Evolutionary conservation across 2,329 filamentous ascomycete genomes (phyloP).

Genomic region (Fusarium tricinctum): DNA sequence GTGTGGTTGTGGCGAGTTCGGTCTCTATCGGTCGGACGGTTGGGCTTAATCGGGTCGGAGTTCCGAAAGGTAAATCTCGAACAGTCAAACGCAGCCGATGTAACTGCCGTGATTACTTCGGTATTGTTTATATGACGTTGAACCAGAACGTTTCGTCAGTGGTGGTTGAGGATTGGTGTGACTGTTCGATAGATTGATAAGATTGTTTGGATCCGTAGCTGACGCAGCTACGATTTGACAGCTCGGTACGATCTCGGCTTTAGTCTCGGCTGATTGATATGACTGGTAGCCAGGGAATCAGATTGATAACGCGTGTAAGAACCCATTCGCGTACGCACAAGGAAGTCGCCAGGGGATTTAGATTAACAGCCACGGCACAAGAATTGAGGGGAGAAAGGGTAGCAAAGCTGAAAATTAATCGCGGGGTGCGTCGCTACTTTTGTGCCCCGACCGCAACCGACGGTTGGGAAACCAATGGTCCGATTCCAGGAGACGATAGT

Average conservation of each 20-base stretch:
- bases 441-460: slow-evolving; percentile 49
- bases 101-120: slow-evolving; percentile 6
- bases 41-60: slow-evolving; percentile 45
- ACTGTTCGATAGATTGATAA: slow-evolving; percentile 42
- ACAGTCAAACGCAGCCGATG: slow-evolving; percentile 25
- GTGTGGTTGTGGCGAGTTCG: slow-evolving; percentile 37
- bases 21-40: slow-evolving; percentile 44
- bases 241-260: slow-evolving; percentile 39
- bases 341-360: slow-evolving; percentile 17
- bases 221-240: slow-evolving; percentile 30
- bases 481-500: slow-evolving; percentile 54
- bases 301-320: slow-evolving; percentile 21
- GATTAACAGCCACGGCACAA: slow-evolving; percentile 3
- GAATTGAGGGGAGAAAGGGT: slow-evolving; percentile 21
- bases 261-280: slow-evolving; percentile 31
- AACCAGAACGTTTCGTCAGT: slow-evolving; percentile 13
- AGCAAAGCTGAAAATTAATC: slow-evolving; percentile 44
- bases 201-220: slow-evolving; percentile 32
- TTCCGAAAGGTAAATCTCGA: slow-evolving; percentile 44
- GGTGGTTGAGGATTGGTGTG: slow-evolving; percentile 13
- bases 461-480: slow-evolving; percentile 50
- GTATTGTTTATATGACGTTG: neutral
- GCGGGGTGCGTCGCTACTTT: slow-evolving; percentile 50
- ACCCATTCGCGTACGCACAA: slow-evolving; percentile 28
- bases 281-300: slow-evolving; percentile 28